Evolutionary conservation across 805 yeast genomes (phyloP).

Genomic region (Metahyphopichia silvanorum): DNA sequence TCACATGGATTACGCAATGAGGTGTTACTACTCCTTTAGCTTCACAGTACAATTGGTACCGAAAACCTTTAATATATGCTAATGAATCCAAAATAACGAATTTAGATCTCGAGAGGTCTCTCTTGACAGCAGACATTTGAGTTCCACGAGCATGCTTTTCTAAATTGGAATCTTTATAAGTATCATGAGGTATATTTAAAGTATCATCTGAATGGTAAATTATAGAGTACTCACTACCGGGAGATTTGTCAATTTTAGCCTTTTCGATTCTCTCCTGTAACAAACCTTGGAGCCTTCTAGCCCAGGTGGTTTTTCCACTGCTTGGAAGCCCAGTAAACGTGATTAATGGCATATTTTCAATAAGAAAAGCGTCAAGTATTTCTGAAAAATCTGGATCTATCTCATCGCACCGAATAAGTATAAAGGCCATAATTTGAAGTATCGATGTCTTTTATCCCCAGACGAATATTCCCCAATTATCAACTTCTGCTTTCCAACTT

Average conservation of each 20-base stretch:
- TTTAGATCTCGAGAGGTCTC: slow-evolving; percentile 65
- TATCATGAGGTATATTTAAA: slow-evolving; percentile 65
- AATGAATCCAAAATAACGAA: slow-evolving; percentile 84
- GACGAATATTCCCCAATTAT: slow-evolving; percentile 71
- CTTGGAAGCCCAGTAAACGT: slow-evolving; percentile 83
- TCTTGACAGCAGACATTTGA: slow-evolving; percentile 85
- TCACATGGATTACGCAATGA: slow-evolving; percentile 76
- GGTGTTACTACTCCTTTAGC: slow-evolving; percentile 82
- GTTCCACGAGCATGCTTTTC: slow-evolving; percentile 83
- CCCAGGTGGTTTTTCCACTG: slow-evolving; percentile 79
- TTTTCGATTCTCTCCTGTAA: slow-evolving; percentile 46
- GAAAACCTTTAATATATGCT: slow-evolving; percentile 89
- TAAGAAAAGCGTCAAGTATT: not conserved
- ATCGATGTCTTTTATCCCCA: slow-evolving; percentile 58
- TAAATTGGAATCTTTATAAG: slow-evolving; percentile 65
- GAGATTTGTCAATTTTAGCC: slow-evolving; percentile 34
- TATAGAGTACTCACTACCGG: slow-evolving; percentile 57
- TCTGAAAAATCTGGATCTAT: not conserved
- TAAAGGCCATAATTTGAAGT: too few species aligned
- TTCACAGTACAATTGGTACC: slow-evolving; percentile 93
- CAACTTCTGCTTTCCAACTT: slow-evolving; percentile 71
- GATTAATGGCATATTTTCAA: slow-evolving; percentile 69
- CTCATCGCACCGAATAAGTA: not conserved
- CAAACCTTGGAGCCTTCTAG: slow-evolving; percentile 47
- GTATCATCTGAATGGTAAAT: slow-evolving; percentile 74